These are phyloP conservation scores for Lasiosphaeria hispida DNA, from an alignment of 495 filamentous ascomycete genomes.

Conservation along the genomic window DNA sequence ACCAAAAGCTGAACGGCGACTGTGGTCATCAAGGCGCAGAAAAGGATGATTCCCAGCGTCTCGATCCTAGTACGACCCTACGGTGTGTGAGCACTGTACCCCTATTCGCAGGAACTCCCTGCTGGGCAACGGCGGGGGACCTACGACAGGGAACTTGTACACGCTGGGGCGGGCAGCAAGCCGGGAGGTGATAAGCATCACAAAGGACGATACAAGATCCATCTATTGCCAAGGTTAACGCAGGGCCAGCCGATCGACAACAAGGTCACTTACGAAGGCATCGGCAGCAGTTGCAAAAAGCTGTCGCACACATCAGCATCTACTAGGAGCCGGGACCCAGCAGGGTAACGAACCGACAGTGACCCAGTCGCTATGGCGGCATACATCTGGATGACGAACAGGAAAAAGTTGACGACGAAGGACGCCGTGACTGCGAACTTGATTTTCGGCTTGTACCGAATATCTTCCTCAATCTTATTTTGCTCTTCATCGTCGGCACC, in stretches of 20 bases:
- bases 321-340: constrained; percentile 13
- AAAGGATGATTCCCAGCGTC: constrained; percentile 57
- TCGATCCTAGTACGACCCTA: constrained; percentile 54
- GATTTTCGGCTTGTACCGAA: constrained; percentile 51
- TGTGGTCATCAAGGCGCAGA: constrained; percentile 58
- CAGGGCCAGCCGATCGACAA: constrained; percentile 7
- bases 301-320: constrained; percentile 30
- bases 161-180: constrained; percentile 51
- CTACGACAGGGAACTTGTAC: constrained; percentile 55
- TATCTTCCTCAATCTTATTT: constrained; percentile 45
- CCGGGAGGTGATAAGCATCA: constrained; percentile 53
- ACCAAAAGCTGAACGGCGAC: constrained; percentile 54
- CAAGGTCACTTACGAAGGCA: constrained; percentile 46
- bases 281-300: constrained; percentile 58
- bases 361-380: constrained; percentile 57
- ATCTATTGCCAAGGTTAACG: constrained; percentile 38
- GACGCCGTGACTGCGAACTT: constrained; percentile 56
- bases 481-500: constrained; percentile 52
- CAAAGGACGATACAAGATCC: constrained; percentile 57
- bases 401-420: constrained; percentile 51
- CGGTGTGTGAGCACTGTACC: constrained; percentile 16
- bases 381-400: constrained; percentile 59
- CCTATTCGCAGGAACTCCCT: background rate
- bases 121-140: constrained; percentile 10
- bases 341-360: constrained; percentile 37